Conservation (phyloP, 768 basidiomycete species). For the Tricholoma furcatifolium region DNA sequence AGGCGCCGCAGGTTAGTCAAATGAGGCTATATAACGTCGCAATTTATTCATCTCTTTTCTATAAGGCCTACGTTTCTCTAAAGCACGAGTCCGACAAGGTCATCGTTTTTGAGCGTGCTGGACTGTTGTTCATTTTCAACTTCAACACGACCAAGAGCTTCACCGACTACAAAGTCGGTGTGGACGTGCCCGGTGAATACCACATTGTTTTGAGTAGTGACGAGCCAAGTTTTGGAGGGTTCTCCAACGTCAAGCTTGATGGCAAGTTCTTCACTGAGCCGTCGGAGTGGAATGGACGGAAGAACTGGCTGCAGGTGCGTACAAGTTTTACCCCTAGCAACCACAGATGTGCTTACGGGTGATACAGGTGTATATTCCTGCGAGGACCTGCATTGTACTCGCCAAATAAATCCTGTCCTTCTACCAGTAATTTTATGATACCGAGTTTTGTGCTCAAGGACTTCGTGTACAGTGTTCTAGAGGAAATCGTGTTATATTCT, state of each 20-base stretch:
- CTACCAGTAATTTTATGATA: neutral
- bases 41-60: neutral
- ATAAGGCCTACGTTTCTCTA: conserved; percentile 86
- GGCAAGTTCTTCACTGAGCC: conserved; percentile 77
- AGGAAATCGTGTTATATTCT: too few species aligned
- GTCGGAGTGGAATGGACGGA: conserved; percentile 89
- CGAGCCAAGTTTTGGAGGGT: conserved; percentile 87
- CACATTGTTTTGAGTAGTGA: conserved; percentile 79
- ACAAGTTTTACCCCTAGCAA: conserved; percentile 16
- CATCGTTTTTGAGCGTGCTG: conserved; percentile 91
- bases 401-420: conserved; percentile 34
- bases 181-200: conserved; percentile 86
- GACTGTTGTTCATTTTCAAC: conserved; percentile 95
- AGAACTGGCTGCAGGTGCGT: conserved; percentile 81
- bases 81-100: conserved; percentile 94
- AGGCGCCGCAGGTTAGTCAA: conserved; percentile 62
- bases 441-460: neutral
- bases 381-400: conserved; percentile 65
- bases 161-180: conserved; percentile 91
- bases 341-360: neutral
- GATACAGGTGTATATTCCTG: conserved; percentile 68
- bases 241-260: conserved; percentile 69
- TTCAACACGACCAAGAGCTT: conserved; percentile 92
- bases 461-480: neutral
- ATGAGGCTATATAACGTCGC: neutral